These are phyloP conservation scores for Citrus inodora DNA, from an alignment of 345 rosid genomes.

Conservation along the genomic window DNA sequence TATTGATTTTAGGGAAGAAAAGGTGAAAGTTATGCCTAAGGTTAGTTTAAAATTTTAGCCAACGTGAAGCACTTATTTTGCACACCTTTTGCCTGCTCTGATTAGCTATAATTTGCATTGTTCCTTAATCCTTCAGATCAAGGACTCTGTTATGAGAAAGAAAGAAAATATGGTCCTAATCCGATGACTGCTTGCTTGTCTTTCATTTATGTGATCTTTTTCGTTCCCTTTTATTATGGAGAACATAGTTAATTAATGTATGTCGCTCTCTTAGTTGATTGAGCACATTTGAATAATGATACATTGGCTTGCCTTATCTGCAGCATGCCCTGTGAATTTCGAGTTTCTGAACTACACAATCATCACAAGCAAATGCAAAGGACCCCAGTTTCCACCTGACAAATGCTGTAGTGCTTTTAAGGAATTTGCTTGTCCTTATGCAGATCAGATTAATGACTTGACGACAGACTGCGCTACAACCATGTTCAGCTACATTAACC, in stretches of 20 bases:
- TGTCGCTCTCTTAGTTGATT: not conserved
- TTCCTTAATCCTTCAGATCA: not conserved
- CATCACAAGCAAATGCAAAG: conserved; percentile 53
- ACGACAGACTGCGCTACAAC: conserved; percentile 47
- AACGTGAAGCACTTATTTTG: not conserved
- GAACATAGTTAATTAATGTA: not conserved
- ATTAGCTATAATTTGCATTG: not conserved
- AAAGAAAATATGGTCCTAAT: not conserved
- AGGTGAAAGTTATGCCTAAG: not conserved
- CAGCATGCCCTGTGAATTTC: conserved; percentile 64
- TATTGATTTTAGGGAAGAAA: not conserved
- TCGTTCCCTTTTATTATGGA: not conserved
- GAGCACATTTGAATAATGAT: not conserved
- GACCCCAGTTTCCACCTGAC: conserved; percentile 45
- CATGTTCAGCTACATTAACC: conserved; percentile 66
- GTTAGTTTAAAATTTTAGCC: not conserved
- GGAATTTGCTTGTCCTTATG: conserved; percentile 66
- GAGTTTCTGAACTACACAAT: conserved; percentile 56
- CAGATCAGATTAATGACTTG: conserved; percentile 37
- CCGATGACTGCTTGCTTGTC: not conserved
- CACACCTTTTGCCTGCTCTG: not conserved
- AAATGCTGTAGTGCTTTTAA: conserved; percentile 47
- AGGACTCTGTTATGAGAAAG: not conserved
- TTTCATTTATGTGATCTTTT: not conserved
- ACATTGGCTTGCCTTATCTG: conserved; percentile 7